A percentile compares a stretch with the other conserved stretches of the same genome.
These are phyloP conservation scores for Ammopiptanthus mongolicus DNA, from an alignment of 306 rosid genomes.

Conservation along the genomic window DNA sequence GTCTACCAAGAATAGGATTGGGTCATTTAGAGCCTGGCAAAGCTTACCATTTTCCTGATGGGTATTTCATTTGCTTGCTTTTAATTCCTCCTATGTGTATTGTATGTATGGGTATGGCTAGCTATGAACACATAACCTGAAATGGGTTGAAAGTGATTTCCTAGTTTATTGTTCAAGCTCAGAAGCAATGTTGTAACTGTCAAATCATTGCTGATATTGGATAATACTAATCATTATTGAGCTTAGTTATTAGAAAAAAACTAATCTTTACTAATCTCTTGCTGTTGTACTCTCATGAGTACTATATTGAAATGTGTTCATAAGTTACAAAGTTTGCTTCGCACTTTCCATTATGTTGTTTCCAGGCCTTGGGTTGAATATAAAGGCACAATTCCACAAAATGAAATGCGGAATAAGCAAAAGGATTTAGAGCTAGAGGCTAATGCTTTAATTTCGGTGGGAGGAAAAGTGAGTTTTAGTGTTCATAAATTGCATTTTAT, in stretches of 20 bases:
- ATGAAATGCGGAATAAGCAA: conserved; percentile 49
- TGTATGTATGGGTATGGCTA: background rate
- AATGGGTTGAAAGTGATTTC: background rate
- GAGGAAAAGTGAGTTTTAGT: conserved; percentile 56
- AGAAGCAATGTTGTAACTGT: background rate
- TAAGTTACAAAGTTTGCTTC: background rate
- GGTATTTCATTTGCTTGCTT: conserved; percentile 34
- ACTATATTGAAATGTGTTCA: background rate
- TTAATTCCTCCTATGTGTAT: background rate
- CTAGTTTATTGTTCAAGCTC: background rate
- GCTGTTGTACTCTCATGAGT: background rate
- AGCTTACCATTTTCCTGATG: conserved; percentile 80
- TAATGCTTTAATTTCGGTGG: conserved; percentile 44
- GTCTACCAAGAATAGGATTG: conserved; percentile 51
- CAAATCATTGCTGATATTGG: background rate
- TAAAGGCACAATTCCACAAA: conserved; percentile 55
- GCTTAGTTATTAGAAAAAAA: background rate
- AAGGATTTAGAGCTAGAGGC: conserved; percentile 63
- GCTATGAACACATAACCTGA: background rate
- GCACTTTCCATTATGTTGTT: conserved; percentile 18
- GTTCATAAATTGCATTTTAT: conserved; percentile 23
- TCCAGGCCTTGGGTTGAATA: conserved; percentile 76
- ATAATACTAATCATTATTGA: background rate
- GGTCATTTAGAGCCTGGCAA: conserved; percentile 60
- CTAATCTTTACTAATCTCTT: conserved; percentile 1